phyloP scores from a whole-genome alignment of 1,284 basidiomycete genomes.

The Ustilago hordei region DNA sequence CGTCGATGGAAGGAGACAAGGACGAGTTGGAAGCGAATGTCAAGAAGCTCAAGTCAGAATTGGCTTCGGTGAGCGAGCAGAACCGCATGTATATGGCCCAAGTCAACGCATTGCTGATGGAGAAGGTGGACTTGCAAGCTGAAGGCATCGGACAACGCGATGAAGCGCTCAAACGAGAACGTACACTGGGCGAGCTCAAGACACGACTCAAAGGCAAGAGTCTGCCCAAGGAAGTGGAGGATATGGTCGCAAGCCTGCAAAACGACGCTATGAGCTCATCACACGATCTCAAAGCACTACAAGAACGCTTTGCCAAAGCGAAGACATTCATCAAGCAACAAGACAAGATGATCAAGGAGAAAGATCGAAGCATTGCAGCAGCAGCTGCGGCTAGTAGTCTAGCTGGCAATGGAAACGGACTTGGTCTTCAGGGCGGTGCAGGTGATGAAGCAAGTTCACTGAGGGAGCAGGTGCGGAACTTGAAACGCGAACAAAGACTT shows the following conservation, averaged over 20 bases:
- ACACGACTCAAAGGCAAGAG: constrained; percentile 75
- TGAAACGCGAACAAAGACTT: constrained; percentile 49
- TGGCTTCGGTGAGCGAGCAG: constrained; percentile 82
- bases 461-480: constrained; percentile 36
- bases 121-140: constrained; percentile 87
- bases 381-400: constrained; percentile 24
- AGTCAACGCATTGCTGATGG: constrained; percentile 77
- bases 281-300: constrained; percentile 78
- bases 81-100: constrained; percentile 87
- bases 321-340: constrained; percentile 92
- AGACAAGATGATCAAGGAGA: constrained; percentile 72
- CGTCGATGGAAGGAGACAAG: constrained; percentile 89
- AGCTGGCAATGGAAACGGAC: constrained; percentile 11
- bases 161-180: constrained; percentile 54
- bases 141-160: constrained; percentile 66
- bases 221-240: constrained; percentile 82
- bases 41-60: constrained; percentile 76
- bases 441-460: constrained; percentile 27
- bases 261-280: constrained; percentile 80
- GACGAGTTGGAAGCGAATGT: constrained; percentile 79
- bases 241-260: constrained; percentile 80
- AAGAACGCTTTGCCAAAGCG: constrained; percentile 85
- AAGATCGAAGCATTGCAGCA: constrained; percentile 45
- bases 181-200: constrained; percentile 45
- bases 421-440: constrained; percentile 11